These are phyloP conservation scores for Barnettozyma populi DNA, from an alignment of 805 yeast species.

Conservation along the genomic window DNA sequence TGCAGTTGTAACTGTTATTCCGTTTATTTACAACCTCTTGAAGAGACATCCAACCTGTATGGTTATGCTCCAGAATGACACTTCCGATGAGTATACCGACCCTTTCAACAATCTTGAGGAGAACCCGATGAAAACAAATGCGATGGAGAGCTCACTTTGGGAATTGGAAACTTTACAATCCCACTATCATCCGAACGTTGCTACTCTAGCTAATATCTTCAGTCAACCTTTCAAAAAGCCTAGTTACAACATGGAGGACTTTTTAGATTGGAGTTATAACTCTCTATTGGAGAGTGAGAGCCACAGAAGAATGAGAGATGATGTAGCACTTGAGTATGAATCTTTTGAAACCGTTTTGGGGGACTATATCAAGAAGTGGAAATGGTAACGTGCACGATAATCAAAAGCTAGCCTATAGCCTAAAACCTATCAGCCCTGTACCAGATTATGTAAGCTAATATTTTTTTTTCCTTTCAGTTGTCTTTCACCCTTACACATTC, in stretches of 20 bases:
- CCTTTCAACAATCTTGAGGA: slow-evolving; percentile 58
- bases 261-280: slow-evolving; percentile 83
- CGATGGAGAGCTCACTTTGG: slow-evolving; percentile 87
- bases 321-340: slow-evolving; percentile 77
- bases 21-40: slow-evolving; percentile 85
- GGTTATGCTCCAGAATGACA: slow-evolving; percentile 63
- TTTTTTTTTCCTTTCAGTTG: no score
- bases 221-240: slow-evolving; percentile 87
- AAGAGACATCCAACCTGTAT: slow-evolving; percentile 94
- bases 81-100: slow-evolving; percentile 40
- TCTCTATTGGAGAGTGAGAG: slow-evolving; percentile 59
- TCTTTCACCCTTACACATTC: background rate
- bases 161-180: slow-evolving; percentile 73
- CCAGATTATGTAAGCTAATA: background rate
- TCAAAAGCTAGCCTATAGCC: no score
- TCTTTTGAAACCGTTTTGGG: slow-evolving; percentile 23
- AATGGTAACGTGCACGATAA: slow-evolving; percentile 14
- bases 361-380: slow-evolving; percentile 23
- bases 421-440: no score
- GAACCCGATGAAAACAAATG: slow-evolving; percentile 76
- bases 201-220: slow-evolving; percentile 83
- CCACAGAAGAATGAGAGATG: slow-evolving; percentile 58
- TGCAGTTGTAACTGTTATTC: slow-evolving; percentile 80
- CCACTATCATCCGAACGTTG: slow-evolving; percentile 94
- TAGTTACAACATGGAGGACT: slow-evolving; percentile 87